Evolutionary conservation across 2,329 filamentous ascomycete species (phyloP).

Genomic region (Exophiala calicioides): DNA sequence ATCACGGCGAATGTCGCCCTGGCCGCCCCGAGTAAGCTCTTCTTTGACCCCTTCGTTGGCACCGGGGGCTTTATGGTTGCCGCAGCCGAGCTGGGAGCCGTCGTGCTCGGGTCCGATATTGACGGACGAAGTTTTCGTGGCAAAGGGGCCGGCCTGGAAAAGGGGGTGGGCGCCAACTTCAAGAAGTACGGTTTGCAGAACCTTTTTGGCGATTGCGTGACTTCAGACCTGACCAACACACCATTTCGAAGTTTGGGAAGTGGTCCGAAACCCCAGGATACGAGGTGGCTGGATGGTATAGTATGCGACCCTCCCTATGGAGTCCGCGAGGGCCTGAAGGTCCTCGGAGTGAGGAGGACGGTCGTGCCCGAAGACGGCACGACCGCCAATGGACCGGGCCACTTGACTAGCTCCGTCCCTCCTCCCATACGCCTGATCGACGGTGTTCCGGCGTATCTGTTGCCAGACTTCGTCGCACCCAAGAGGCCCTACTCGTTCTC

Average conservation of each 20-base stretch:
- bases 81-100: slow-evolving; percentile 84
- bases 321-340: slow-evolving; percentile 85
- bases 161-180: slow-evolving; percentile 69
- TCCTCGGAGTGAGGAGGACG: slow-evolving; percentile 73
- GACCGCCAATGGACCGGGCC: slow-evolving; percentile 1
- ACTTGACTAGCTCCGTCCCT: no score
- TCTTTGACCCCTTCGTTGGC: slow-evolving; percentile 94
- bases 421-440: no score
- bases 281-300: slow-evolving; percentile 77
- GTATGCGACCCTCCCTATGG: slow-evolving; percentile 96
- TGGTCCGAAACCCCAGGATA: slow-evolving; percentile 6
- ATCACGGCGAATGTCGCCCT: slow-evolving; percentile 89
- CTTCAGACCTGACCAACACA: slow-evolving; percentile 83
- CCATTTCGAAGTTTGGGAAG: slow-evolving; percentile 61
- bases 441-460: slow-evolving; percentile 70
- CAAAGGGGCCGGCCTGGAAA: slow-evolving; percentile 38
- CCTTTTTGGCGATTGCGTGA: slow-evolving; percentile 74
- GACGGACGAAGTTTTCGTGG: slow-evolving; percentile 87
- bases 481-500: slow-evolving; percentile 91
- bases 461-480: slow-evolving; percentile 74
- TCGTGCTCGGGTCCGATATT: slow-evolving; percentile 85
- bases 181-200: slow-evolving; percentile 72
- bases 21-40: slow-evolving; percentile 77
- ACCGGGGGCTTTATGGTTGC: slow-evolving; percentile 92
- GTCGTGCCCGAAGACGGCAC: slow-evolving; percentile 6